A percentile compares a stretch with the other conserved stretches of the same genome.
These are phyloP conservation scores for Boletus sp. DNA, from an alignment of 1,284 basidiomycete species.

Conservation along the genomic window DNA sequence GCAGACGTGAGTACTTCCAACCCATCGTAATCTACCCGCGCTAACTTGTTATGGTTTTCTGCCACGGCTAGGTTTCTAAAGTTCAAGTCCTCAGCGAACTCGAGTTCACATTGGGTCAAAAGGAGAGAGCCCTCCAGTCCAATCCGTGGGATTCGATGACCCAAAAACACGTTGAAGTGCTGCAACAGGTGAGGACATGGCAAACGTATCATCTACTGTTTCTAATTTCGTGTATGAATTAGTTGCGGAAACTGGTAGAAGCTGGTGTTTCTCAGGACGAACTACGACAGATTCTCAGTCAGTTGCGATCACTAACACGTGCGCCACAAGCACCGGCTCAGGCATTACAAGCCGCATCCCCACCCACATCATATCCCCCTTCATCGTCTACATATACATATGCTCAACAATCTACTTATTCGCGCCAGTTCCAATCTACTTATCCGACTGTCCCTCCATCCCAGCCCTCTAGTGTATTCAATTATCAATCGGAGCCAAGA, in stretches of 20 bases:
- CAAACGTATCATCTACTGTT: constrained; percentile 2
- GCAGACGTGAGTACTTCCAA: constrained; percentile 32
- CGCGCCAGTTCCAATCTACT: constrained; percentile 27
- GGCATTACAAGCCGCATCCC: constrained; percentile 26
- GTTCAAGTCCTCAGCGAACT: constrained; percentile 80
- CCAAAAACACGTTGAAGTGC: constrained; percentile 67
- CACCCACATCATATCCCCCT: constrained; percentile 35
- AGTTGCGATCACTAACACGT: constrained; percentile 71
- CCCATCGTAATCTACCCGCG: background rate
- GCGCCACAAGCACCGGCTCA: constrained; percentile 43
- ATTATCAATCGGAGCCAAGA: constrained; percentile 27
- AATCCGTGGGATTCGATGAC: constrained; percentile 69
- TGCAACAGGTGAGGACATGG: constrained; percentile 67
- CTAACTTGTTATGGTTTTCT: constrained; percentile 17
- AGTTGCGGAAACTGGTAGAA: constrained; percentile 81
- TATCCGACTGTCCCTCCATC: constrained; percentile 21
- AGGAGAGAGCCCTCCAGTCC: constrained; percentile 64
- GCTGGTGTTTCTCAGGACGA: constrained; percentile 81
- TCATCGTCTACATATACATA: constrained; percentile 37
- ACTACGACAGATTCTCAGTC: constrained; percentile 76
- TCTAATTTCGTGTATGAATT: constrained; percentile 9
- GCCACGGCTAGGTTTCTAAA: constrained; percentile 57
- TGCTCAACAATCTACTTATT: constrained; percentile 34
- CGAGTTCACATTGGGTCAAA: constrained; percentile 76
- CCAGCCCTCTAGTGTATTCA: constrained; percentile 26